phyloP scores from a whole-genome alignment of 208 protist species.

The Strigomonas oncopelti region DNA sequence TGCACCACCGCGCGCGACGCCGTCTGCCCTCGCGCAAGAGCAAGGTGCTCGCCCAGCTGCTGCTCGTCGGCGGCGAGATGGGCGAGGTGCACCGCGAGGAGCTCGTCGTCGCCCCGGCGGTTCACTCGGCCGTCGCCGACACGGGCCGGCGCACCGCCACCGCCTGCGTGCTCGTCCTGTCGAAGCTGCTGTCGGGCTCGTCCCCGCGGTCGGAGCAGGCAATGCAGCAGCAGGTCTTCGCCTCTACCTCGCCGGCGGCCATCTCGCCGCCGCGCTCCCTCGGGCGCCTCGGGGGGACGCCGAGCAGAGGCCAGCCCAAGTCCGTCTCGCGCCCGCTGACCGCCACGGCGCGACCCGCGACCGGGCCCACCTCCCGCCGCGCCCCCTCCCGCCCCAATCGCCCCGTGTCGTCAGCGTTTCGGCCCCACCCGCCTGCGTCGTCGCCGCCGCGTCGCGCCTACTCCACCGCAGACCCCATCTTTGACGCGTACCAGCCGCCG shows the following conservation, averaged over 20 bases:
- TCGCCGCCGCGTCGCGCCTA: background rate
- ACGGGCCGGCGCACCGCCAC: background rate
- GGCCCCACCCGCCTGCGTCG: background rate
- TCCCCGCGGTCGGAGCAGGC: background rate
- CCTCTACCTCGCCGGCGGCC: background rate
- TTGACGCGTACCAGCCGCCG: background rate
- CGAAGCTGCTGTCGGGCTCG: background rate
- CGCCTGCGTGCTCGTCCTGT: slow-evolving; percentile 7
- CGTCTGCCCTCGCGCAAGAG: slow-evolving; percentile 3
- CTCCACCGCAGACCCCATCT: slow-evolving; percentile 3
- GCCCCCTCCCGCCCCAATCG: background rate
- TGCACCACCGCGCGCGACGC: slow-evolving; percentile 8
- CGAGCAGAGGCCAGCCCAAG: background rate
- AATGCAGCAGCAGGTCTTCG: background rate
- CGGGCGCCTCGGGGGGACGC: background rate
- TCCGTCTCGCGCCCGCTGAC: background rate
- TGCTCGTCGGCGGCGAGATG: slow-evolving; percentile 15
- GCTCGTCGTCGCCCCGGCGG: background rate
- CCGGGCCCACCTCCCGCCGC: background rate
- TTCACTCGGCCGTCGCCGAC: background rate
- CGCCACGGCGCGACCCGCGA: background rate
- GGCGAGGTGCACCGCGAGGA: slow-evolving; percentile 6
- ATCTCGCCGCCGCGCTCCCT: background rate
- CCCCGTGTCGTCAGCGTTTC: background rate
- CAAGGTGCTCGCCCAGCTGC: slow-evolving; percentile 8